phyloP scores from a whole-genome alignment of 192 early-diverging fungal genomes.

The Podila verticillata region DNA sequence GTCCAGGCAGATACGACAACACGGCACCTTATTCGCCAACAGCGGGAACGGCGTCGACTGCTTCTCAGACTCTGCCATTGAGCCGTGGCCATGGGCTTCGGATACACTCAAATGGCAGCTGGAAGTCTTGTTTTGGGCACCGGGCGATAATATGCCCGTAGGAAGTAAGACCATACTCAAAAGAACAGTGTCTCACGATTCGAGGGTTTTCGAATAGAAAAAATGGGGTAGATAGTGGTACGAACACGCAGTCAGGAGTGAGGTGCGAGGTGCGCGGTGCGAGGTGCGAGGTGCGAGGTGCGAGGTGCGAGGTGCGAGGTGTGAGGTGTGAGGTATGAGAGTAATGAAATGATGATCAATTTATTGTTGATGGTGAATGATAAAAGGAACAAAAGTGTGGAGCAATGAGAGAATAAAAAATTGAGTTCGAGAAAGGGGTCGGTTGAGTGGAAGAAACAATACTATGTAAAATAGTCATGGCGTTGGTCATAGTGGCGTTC shows the following conservation, averaged over 20 bases:
- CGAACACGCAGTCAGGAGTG: too few species aligned
- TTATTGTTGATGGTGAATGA: too few species aligned
- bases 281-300: too few species aligned
- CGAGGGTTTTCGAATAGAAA: not conserved
- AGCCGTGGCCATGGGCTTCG: too few species aligned
- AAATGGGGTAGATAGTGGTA: not conserved
- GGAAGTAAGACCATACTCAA: too few species aligned
- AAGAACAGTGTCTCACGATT: too few species aligned
- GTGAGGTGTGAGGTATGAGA: too few species aligned
- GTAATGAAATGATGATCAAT: not conserved
- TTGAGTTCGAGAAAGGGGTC: not conserved
- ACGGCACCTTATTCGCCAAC: conserved; percentile 16
- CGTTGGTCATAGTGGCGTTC: not conserved
- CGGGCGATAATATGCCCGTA: not conserved
- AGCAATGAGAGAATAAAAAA: not conserved
- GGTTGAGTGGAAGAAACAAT: too few species aligned
- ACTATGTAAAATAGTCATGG: too few species aligned
- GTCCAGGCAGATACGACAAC: conserved; percentile 50
- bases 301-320: too few species aligned
- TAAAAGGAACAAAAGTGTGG: not conserved
- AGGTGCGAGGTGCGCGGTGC: too few species aligned
- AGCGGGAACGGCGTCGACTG: conserved; percentile 3
- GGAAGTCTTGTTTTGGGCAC: not conserved
- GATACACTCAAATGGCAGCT: too few species aligned
- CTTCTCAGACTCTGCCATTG: not conserved